These are phyloP conservation scores for Linnemannia elongata DNA, from an alignment of 192 early-diverging fungal genomes.

Conservation along the genomic window DNA sequence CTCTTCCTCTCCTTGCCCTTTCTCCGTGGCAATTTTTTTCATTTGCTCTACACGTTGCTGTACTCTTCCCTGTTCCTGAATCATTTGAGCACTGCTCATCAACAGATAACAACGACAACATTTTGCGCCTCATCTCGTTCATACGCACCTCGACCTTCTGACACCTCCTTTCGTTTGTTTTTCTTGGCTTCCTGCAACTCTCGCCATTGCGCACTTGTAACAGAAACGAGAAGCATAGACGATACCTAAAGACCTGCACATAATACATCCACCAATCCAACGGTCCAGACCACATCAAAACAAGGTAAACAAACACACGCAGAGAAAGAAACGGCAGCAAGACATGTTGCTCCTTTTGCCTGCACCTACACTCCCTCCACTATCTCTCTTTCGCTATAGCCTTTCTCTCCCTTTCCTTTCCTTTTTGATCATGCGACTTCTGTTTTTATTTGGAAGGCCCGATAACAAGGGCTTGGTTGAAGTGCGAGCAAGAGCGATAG, in stretches of 20 bases:
- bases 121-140: no score
- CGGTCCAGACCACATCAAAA: neutral
- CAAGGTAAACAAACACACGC: neutral
- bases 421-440: neutral
- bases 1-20: no score
- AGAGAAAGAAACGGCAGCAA: neutral
- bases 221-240: neutral
- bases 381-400: neutral
- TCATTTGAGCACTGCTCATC: neutral
- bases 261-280: neutral
- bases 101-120: neutral
- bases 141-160: neutral
- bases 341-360: neutral
- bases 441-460: neutral
- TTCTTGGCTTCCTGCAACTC: neutral
- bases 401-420: neutral
- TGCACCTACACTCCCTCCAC: neutral
- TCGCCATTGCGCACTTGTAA: neutral
- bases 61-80: neutral
- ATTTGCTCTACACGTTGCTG: no score
- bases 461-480: neutral
- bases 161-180: neutral
- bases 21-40: no score
- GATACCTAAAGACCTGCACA: neutral
- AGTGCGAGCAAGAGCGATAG: neutral